Evolutionary conservation across 2,329 filamentous ascomycete genomes (phyloP), one percentile per base, ranked within the genome.

Genomic region (Beauveria medogensis): DNA sequence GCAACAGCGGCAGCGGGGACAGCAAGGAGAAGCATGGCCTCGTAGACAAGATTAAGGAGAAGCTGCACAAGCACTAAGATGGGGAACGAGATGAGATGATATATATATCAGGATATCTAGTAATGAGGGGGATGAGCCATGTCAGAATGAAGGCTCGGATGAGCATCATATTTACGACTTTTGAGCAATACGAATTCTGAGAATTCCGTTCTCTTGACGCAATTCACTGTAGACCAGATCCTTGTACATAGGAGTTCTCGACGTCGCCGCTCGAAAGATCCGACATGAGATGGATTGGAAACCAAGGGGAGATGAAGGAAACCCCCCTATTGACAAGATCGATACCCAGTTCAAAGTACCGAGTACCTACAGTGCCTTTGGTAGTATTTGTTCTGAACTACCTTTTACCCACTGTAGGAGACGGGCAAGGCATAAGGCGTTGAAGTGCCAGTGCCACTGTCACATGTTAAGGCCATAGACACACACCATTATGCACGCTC

Each of bases 41-140:
- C 1, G 50, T 63, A 18, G 57, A 57, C 18, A 59, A 60, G 52
- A 60, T 63, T 26, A 63, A 63, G 57, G 56, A 63, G 52, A 63
- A 60, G 52, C 47, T 63, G 51, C 61, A 63, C 53, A 63, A 60
- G 56, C 41, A 63, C 52, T 63, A 53, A 61, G 40, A 22, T 24
- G 5, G 41, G 14, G 22, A 26, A 34, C 7, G 40, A 16, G 14
- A 14, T 37, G 28, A 20, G 5, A 20, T 2, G 9, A 41, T 14
- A 40, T 18, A 52, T n/a, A 48, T 26, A 37, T 37, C 5, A 28
- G 28, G 34, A 59, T 22, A 30, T 41, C 22, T 34, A 3, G 43
- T 12, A 44, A 10, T 14, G 16, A 8, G 51, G 26, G 8, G 6
- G 34, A 18, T 9, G 12, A 2, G 26, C 7, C 47, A 28, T 18